Percentiles rank a stretch among this genome's conserved stretches.
Conservation (phyloP, 805 yeast species). For the Wickerhamiella kurtzmanii region DNA sequence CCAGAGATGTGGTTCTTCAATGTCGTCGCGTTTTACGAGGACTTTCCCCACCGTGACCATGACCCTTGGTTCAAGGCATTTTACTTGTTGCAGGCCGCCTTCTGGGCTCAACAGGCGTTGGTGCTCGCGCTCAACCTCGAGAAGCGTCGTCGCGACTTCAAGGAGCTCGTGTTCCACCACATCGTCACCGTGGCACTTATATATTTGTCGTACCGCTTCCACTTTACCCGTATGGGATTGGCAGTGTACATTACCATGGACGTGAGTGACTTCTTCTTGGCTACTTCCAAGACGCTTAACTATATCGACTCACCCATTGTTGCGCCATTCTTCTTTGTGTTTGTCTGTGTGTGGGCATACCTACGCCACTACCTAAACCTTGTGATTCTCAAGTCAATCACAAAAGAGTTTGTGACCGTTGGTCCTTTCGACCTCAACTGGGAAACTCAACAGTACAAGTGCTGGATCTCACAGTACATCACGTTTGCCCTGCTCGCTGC, state of each 20-base stretch:
- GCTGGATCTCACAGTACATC: slow-evolving; percentile 88
- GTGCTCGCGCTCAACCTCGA: slow-evolving; percentile 74
- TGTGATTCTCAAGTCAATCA: slow-evolving; percentile 41
- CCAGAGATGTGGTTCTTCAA: slow-evolving; percentile 78
- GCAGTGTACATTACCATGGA: slow-evolving; percentile 92
- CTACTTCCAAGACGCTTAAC: slow-evolving; percentile 73
- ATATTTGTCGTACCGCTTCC: slow-evolving; percentile 79
- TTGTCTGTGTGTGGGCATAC: slow-evolving; percentile 69
- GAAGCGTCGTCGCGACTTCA: slow-evolving; percentile 87
- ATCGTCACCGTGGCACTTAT: slow-evolving; percentile 79
- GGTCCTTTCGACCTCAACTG: slow-evolving; percentile 74
- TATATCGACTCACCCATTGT: slow-evolving; percentile 59
- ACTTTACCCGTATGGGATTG: slow-evolving; percentile 91
- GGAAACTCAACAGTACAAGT: slow-evolving; percentile 87
- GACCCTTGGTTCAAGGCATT: slow-evolving; percentile 60
- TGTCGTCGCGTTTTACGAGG: slow-evolving; percentile 64
- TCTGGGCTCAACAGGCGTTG: slow-evolving; percentile 93
- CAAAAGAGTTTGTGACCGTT: slow-evolving; percentile 74
- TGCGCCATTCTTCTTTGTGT: slow-evolving; percentile 53
- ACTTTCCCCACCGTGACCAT: slow-evolving; percentile 73
- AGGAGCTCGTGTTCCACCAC: slow-evolving; percentile 87
- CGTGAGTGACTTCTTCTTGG: slow-evolving; percentile 77
- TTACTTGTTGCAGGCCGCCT: slow-evolving; percentile 86
- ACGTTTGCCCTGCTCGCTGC: slow-evolving; percentile 67
- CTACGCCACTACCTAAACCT: slow-evolving; percentile 78